A percentile compares a stretch with the other conserved stretches of the same genome.
These are phyloP conservation scores for Salix udensis DNA, from an alignment of 345 rosid species.

Conservation along the genomic window DNA sequence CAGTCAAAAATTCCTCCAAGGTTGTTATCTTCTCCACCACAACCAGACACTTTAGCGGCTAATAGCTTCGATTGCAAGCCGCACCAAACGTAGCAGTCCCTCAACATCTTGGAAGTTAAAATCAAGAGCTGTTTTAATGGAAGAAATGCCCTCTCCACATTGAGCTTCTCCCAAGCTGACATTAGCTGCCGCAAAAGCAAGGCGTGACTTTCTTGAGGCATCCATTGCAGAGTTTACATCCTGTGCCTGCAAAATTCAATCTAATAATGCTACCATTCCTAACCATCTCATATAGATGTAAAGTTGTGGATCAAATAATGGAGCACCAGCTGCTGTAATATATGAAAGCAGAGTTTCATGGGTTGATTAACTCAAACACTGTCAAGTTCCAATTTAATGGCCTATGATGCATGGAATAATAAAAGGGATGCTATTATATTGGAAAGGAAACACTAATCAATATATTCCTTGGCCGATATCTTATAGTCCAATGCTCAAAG, in stretches of 20 bases:
- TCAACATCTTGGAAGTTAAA: conserved; percentile 90
- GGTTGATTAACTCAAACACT: background rate
- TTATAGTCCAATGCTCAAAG: background rate
- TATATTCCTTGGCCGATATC: background rate
- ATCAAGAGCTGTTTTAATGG: conserved; percentile 84
- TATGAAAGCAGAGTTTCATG: background rate
- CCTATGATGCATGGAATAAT: background rate
- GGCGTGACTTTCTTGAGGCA: conserved; percentile 82
- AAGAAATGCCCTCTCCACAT: conserved; percentile 51
- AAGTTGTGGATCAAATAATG: background rate
- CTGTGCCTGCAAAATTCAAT: conserved; percentile 55
- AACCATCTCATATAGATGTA: background rate
- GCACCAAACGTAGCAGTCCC: conserved; percentile 68
- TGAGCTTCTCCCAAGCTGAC: conserved; percentile 48
- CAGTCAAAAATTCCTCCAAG: conserved; percentile 4
- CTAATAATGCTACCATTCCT: conserved; percentile 1
- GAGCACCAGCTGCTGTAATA: background rate
- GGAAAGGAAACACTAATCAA: background rate
- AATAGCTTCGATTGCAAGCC: conserved; percentile 78
- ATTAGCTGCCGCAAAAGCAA: conserved; percentile 61
- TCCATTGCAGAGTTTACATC: conserved; percentile 84
- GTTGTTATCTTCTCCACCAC: conserved; percentile 18
- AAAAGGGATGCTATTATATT: background rate
- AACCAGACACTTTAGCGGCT: conserved; percentile 37
- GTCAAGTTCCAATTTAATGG: background rate